Percentiles rank a stretch among this genome's conserved stretches.
These are phyloP conservation scores for Hordeum marinum DNA, from an alignment of 176 grass and related monocot species.

Conservation along the genomic window DNA sequence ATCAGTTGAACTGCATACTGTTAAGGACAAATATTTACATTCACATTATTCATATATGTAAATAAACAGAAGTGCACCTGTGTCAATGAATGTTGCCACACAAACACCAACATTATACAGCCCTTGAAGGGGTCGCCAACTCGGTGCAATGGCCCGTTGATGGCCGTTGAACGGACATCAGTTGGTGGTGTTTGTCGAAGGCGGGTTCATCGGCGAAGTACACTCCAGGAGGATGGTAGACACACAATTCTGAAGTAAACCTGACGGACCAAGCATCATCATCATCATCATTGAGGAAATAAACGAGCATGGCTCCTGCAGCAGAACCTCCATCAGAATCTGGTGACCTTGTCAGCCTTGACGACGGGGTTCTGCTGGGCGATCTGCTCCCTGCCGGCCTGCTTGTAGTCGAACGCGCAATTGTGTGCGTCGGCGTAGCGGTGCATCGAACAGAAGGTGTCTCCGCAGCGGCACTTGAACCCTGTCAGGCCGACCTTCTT, in stretches of 20 bases:
- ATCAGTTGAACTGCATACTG: slow-evolving; percentile 4
- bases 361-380: slow-evolving; percentile 52
- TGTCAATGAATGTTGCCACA: slow-evolving; percentile 3
- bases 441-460: slow-evolving; percentile 54
- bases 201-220: slow-evolving; percentile 10
- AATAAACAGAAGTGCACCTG: slow-evolving; percentile 24
- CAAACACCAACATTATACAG: slow-evolving; percentile 13
- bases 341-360: slow-evolving; percentile 56
- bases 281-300: not conserved
- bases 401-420: slow-evolving; percentile 57
- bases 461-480: slow-evolving; percentile 63
- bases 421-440: slow-evolving; percentile 47
- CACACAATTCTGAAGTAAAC: slow-evolving; percentile 25
- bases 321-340: slow-evolving; percentile 32
- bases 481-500: slow-evolving; percentile 62
- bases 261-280: slow-evolving; percentile 7
- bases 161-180: not conserved
- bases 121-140: not conserved
- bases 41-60: slow-evolving; percentile 22
- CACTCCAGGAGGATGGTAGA: not conserved
- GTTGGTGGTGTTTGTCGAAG: slow-evolving; percentile 5
- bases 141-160: not conserved
- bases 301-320: not conserved
- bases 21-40: slow-evolving; percentile 37
- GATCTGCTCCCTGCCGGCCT: slow-evolving; percentile 35